Conservation (phyloP, 257 asterid species). For the Ligustrum vulgare region DNA sequence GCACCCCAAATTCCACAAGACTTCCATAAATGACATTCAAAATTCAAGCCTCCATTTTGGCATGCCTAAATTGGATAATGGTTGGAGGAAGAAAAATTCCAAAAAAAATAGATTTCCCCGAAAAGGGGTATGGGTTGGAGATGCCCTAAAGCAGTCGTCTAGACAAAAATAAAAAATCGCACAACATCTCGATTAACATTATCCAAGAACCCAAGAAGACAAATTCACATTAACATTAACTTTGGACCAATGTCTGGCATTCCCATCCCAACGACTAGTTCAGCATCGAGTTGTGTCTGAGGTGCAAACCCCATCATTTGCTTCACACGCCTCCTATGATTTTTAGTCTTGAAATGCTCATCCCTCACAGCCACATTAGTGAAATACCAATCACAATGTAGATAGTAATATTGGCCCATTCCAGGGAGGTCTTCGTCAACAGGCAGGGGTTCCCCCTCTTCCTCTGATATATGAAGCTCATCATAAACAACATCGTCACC, state of each 20-base stretch:
- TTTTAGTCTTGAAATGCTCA: constrained; percentile 81
- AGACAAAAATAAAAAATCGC: too few species aligned
- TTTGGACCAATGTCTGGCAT: constrained; percentile 94
- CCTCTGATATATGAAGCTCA: constrained; percentile 55
- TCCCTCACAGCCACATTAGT: constrained; percentile 73
- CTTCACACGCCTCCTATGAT: constrained; percentile 78
- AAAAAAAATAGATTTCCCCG: too few species aligned
- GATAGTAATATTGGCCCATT: constrained; percentile 84
- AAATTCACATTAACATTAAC: too few species aligned
- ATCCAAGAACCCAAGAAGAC: too few species aligned
- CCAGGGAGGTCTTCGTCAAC: constrained; percentile 93
- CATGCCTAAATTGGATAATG: too few species aligned
- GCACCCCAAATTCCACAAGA: too few species aligned
- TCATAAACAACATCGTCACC: constrained; percentile 74
- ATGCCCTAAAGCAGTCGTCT: too few species aligned
- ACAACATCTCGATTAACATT: too few species aligned
- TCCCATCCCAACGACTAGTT: constrained; percentile 92
- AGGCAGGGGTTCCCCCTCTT: constrained; percentile 50
- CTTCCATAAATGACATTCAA: too few species aligned
- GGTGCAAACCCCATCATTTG: constrained; percentile 82
- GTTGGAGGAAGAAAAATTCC: too few species aligned
- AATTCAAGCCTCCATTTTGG: too few species aligned
- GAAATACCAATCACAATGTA: constrained; percentile 91
- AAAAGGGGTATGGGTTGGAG: too few species aligned
- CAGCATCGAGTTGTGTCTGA: constrained; percentile 90